Base-by-base conservation (phyloP, 352 stramenopile species). In the Phytophthora foliorum region DNA sequence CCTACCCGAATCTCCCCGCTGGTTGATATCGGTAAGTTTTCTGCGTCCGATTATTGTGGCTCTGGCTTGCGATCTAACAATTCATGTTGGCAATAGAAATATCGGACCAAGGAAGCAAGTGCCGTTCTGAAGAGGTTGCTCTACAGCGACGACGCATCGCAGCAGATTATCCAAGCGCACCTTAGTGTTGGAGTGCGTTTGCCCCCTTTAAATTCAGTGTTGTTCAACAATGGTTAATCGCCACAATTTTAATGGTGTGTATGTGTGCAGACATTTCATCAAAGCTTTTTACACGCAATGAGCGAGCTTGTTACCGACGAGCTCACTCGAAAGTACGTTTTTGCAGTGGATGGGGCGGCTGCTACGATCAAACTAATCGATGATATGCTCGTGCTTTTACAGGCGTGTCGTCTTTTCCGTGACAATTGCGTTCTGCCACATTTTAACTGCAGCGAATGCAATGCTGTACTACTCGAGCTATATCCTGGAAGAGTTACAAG, bases 391-490 rank as follows among this genome's bases (percentile, higher is more conserved):
- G 31, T 67, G 14, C 58, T 57, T 27, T 27, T 46, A 22, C 31
- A 84, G 80, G 36, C 82, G 84, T 21, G 76, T 91, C 2, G 48
- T 89, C 21, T 77, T 91, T 45, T 89, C 77, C 19, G 69, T 93
- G 11, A 39, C 77, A 2, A 81, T 93, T 51, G 82, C 82, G 0
- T 64, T 90, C n/a, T 86, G 75, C 2, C 84, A 93, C 48, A 89
- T 82, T 39, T 60, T 88, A 38, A 93, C 82, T 10, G 84, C 77
- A 11, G 84, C 84, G 2, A 92, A 91, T 57, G 84, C 82, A 9
- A 91, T 92, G 82, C 75, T 92, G n/a, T 93, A 93, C 63, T 93
- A 91, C 58, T 93, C 84, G 11, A 91, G 75, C 64, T 93, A 91
- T 53, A 93, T 93, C 27, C 63, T 93, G 29, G 52, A 78, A 1